These are phyloP conservation scores for Trichoderma asperelloides DNA, from an alignment of 495 filamentous ascomycete genomes.

Conservation along the genomic window DNA sequence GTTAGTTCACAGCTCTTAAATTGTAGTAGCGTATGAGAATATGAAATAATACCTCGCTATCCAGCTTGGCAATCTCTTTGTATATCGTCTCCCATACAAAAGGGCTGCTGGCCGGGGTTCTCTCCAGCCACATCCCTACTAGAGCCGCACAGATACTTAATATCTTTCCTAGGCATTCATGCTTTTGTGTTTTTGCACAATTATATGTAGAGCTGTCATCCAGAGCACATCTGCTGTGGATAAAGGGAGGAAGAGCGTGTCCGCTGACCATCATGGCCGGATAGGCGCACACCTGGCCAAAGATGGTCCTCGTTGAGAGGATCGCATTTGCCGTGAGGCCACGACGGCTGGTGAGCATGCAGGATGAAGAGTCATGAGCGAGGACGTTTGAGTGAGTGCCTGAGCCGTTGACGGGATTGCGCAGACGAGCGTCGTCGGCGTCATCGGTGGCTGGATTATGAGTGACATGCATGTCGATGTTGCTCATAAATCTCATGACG, in stretches of 20 bases:
- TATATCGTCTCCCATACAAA: slow-evolving; percentile 10
- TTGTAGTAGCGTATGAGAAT: background rate
- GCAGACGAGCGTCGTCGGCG: background rate
- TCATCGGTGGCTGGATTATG: background rate
- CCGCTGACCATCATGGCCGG: slow-evolving; percentile 8
- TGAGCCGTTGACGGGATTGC: background rate
- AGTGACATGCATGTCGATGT: background rate
- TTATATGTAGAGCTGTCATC: background rate
- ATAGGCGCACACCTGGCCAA: slow-evolving; percentile 1
- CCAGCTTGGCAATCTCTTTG: background rate
- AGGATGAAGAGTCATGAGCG: background rate
- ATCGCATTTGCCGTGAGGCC: background rate
- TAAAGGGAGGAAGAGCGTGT: background rate
- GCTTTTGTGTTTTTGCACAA: background rate
- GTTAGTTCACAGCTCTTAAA: background rate
- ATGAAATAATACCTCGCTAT: background rate
- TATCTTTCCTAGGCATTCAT: background rate
- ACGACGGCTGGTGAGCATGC: background rate
- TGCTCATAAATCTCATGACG: background rate
- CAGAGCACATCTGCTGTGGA: background rate
- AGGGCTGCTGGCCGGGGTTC: background rate
- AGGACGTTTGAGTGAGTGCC: background rate
- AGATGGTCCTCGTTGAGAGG: background rate
- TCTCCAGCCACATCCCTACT: background rate
- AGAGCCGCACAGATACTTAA: background rate